Conservation (phyloP, 495 filamentous ascomycete species). For the Penicillium odoratum region DNA sequence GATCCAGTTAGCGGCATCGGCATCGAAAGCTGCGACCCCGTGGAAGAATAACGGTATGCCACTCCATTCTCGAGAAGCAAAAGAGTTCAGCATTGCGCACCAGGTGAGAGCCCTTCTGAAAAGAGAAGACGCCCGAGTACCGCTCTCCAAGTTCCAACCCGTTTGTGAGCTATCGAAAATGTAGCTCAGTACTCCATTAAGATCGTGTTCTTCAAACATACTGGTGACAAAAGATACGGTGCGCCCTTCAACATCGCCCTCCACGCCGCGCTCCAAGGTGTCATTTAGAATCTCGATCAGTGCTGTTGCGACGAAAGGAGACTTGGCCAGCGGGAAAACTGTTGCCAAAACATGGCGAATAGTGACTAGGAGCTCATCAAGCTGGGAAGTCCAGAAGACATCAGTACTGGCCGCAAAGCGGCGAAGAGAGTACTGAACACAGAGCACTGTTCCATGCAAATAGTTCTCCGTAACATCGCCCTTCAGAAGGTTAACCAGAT, state of each 20-base stretch:
- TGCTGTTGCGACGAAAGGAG: constrained; percentile 41
- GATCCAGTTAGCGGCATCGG: constrained; percentile 44
- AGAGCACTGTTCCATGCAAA: constrained; percentile 63
- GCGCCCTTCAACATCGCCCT: constrained; percentile 32
- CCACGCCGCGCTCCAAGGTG: constrained; percentile 33
- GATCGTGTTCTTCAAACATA: constrained; percentile 29
- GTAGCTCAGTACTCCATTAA: constrained; percentile 30
- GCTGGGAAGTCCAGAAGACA: constrained; percentile 34
- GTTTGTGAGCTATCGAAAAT: constrained; percentile 31
- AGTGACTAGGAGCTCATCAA: constrained; percentile 28
- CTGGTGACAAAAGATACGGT: constrained; percentile 23
- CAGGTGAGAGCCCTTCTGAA: constrained; percentile 42
- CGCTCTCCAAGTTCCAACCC: constrained; percentile 35
- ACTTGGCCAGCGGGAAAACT: constrained; percentile 32
- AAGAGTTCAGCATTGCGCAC: constrained; percentile 31
- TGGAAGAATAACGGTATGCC: constrained; percentile 27
- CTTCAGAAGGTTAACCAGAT: constrained; percentile 43
- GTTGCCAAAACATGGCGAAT: constrained; percentile 29
- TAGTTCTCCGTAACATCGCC: constrained; percentile 52
- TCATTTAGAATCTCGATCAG: constrained; percentile 47
- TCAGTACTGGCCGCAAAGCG: constrained; percentile 35
- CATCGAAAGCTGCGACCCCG: constrained; percentile 33
- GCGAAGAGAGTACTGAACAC: constrained; percentile 49
- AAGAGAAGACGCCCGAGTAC: constrained; percentile 40
- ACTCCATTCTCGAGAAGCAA: constrained; percentile 20